A percentile compares a stretch with the other conserved stretches of the same genome.
phyloP scores from a whole-genome alignment of 805 yeast species.

The Isabelozyma heimii region DNA sequence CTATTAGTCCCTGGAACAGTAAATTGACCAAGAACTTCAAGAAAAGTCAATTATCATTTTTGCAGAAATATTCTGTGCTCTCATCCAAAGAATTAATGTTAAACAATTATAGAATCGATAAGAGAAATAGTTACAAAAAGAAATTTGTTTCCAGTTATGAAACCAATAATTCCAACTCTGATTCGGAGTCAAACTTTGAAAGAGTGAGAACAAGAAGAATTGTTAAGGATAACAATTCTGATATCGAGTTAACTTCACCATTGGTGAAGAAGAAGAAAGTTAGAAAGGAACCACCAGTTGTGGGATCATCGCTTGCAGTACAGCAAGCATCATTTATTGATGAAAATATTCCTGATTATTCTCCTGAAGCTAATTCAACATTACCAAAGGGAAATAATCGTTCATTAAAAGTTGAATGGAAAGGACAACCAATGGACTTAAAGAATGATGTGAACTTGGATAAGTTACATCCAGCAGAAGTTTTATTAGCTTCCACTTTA shows the following conservation, averaged over 20 bases:
- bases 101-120: constrained; percentile 6
- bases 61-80: constrained; percentile 47
- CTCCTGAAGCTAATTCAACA: constrained; percentile 60
- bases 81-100: constrained; percentile 7
- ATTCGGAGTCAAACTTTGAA: constrained; percentile 33
- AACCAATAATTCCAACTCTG: constrained; percentile 24
- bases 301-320: constrained; percentile 36
- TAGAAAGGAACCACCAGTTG: constrained; percentile 24
- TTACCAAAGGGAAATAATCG: constrained; percentile 65
- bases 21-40: constrained; percentile 43
- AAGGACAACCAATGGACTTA: constrained; percentile 95
- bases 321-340: constrained; percentile 55
- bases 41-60: constrained; percentile 47
- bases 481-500: constrained; percentile 78
- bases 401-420: constrained; percentile 91
- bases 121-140: constrained; percentile 8
- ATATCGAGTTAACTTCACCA: constrained; percentile 2
- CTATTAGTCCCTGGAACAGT: constrained; percentile 51
- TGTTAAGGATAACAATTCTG: constrained; percentile 32
- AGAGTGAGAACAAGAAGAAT: constrained; percentile 61
- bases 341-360: constrained; percentile 74
- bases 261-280: constrained; percentile 41
- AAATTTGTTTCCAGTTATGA: constrained; percentile 13
- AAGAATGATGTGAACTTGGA: constrained; percentile 68
- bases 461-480: constrained; percentile 89